Conservation (phyloP, 768 basidiomycete genomes). For the Mycena rosella region DNA sequence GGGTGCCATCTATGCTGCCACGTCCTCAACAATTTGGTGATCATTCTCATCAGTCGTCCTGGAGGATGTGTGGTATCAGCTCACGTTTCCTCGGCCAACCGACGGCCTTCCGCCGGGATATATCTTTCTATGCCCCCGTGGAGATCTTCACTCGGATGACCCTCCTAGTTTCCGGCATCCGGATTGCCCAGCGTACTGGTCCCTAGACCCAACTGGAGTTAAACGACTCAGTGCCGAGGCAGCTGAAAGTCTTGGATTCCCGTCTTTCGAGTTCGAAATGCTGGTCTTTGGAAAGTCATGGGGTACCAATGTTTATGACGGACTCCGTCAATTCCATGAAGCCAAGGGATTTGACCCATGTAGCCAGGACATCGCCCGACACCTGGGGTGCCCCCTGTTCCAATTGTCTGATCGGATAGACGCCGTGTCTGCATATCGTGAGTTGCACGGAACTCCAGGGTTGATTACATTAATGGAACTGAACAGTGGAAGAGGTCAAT, state of each 20-base stretch:
- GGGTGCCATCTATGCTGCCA: too few species aligned
- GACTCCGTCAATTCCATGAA: background rate
- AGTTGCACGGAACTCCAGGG: too few species aligned
- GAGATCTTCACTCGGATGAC: background rate
- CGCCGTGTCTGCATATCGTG: too few species aligned
- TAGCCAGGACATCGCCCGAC: background rate
- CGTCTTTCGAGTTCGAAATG: background rate
- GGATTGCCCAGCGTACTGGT: constrained; percentile 6
- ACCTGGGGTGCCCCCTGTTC: background rate
- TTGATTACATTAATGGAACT: too few species aligned
- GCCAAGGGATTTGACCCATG: constrained; percentile 9
- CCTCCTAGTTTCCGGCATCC: background rate
- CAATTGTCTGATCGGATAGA: too few species aligned
- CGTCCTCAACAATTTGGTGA: too few species aligned
- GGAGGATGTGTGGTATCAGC: too few species aligned
- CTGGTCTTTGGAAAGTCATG: background rate
- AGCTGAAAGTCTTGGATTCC: background rate
- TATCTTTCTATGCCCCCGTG: constrained; percentile 2
- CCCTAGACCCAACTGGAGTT: background rate
- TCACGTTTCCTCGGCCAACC: too few species aligned
- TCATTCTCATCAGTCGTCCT: too few species aligned
- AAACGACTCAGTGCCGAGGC: background rate
- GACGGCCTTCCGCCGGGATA: background rate
- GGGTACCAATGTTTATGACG: background rate
- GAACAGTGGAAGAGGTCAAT: too few species aligned